phyloP scores from a whole-genome alignment of 345 rosid species.

The Cardamine resedifolia region DNA sequence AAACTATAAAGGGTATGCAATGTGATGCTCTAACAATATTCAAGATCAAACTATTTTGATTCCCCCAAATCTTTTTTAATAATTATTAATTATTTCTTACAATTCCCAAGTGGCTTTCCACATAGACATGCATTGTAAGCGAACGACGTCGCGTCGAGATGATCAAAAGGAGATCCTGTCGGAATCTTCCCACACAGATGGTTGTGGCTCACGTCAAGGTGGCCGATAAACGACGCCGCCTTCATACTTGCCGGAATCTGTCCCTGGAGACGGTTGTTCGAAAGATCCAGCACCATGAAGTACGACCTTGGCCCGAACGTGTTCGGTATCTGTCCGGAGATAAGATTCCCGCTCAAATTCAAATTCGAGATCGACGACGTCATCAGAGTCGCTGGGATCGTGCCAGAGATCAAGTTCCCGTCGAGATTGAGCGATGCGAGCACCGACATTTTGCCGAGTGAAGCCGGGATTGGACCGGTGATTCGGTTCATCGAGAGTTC shows the following conservation, averaged over 20 bases:
- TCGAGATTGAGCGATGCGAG: constrained; percentile 68
- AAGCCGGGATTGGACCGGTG: constrained; percentile 51
- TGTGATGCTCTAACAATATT: neutral
- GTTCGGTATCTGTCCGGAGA: constrained; percentile 70
- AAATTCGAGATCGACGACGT: constrained; percentile 67
- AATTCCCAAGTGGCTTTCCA: constrained; percentile 72
- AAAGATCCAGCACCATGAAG: constrained; percentile 71
- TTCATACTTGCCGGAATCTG: constrained; percentile 55
- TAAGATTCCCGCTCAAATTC: constrained; percentile 61
- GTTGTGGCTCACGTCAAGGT: constrained; percentile 80
- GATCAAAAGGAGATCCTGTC: constrained; percentile 67
- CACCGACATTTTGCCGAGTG: constrained; percentile 66
- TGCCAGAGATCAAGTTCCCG: constrained; percentile 57
- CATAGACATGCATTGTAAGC: constrained; percentile 65
- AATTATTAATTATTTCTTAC: constrained; percentile 35
- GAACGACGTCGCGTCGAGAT: constrained; percentile 63
- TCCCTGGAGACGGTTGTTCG: constrained; percentile 66
- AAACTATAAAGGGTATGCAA: too few species aligned
- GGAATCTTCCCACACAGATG: constrained; percentile 85
- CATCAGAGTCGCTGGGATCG: constrained; percentile 54
- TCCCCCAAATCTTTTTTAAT: neutral
- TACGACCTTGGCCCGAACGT: constrained; percentile 66
- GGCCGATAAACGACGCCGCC: constrained; percentile 60
- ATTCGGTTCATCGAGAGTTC: constrained; percentile 62
- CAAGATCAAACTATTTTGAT: constrained; percentile 8